These are phyloP conservation scores for Mycena filopes DNA, from an alignment of 768 basidiomycete genomes.

Conservation along the genomic window DNA sequence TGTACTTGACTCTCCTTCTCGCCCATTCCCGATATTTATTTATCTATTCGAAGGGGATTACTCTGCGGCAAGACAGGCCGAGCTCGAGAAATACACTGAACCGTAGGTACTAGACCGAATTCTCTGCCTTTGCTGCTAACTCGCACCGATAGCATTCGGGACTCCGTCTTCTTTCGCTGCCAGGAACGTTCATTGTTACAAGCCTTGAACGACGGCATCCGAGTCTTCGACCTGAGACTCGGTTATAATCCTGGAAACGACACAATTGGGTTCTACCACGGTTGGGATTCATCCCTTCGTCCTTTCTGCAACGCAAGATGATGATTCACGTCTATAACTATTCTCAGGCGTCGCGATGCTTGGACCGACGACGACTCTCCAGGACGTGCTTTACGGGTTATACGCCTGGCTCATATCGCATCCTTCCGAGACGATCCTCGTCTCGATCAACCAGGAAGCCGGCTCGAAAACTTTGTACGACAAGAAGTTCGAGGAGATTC, in stretches of 20 bases:
- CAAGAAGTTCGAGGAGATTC: slow-evolving; percentile 27
- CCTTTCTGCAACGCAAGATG: too few relatives aligned
- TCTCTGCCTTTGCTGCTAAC: too few relatives aligned
- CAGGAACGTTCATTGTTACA: slow-evolving; percentile 59
- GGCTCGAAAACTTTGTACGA: slow-evolving; percentile 29
- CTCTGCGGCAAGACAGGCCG: slow-evolving; percentile 51
- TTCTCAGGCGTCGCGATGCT: slow-evolving; percentile 29
- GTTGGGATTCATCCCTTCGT: slow-evolving; percentile 38
- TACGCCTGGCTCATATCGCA: slow-evolving; percentile 32
- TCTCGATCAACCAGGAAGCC: slow-evolving; percentile 32
- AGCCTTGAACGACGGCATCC: slow-evolving; percentile 59
- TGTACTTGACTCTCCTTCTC: slow-evolving; percentile 39
- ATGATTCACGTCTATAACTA: too few relatives aligned
- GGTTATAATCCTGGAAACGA: slow-evolving; percentile 63
- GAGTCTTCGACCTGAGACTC: slow-evolving; percentile 60
- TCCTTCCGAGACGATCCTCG: slow-evolving; percentile 30
- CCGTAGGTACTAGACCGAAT: slow-evolving; percentile 46
- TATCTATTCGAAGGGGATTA: slow-evolving; percentile 52
- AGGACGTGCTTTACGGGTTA: slow-evolving; percentile 32
- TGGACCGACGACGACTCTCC: slow-evolving; percentile 30
- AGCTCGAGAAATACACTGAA: slow-evolving; percentile 55
- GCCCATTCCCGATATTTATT: neutral
- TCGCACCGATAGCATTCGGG: slow-evolving; percentile 21
- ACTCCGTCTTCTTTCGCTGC: slow-evolving; percentile 26
- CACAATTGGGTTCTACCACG: slow-evolving; percentile 61